A percentile compares a stretch with the other conserved stretches of the same genome.
phyloP scores from a whole-genome alignment of 331 rosid species.

The Rhamnella rubrinervis region DNA sequence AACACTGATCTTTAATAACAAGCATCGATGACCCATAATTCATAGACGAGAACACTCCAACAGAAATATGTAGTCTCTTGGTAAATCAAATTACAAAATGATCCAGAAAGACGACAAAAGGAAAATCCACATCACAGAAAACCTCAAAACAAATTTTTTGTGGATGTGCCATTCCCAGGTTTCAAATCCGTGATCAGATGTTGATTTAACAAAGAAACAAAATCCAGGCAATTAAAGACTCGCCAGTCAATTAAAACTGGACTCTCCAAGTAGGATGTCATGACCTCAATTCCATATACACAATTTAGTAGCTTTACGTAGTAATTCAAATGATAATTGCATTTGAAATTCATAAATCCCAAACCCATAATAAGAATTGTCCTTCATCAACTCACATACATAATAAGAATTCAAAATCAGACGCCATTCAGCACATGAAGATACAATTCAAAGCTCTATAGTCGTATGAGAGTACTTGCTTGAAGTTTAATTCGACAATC shows the following conservation, averaged over 20 bases:
- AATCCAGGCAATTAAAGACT: background rate
- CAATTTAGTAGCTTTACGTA: background rate
- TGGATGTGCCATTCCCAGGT: conserved; percentile 5
- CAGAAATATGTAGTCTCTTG: conserved; percentile 1
- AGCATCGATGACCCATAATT: conserved; percentile 1
- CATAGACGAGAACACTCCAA: background rate
- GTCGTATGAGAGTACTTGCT: conserved; percentile 6
- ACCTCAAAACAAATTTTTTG: conserved; percentile 1
- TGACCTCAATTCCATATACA: conserved; percentile 18
- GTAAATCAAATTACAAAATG: background rate
- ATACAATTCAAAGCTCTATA: conserved; percentile 15
- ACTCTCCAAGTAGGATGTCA: conserved; percentile 17
- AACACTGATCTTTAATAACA: conserved; percentile 8
- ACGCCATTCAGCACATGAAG: conserved; percentile 10
- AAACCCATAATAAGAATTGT: conserved; percentile 15
- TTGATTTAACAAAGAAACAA: background rate
- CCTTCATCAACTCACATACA: conserved; percentile 18
- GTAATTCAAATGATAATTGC: conserved; percentile 8
- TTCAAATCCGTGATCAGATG: conserved; percentile 19
- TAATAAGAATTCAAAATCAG: conserved; percentile 25
- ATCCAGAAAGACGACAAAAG: background rate
- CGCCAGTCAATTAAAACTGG: conserved; percentile 13
- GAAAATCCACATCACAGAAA: conserved; percentile 15
- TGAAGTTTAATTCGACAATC: conserved; percentile 10
- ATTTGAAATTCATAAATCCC: conserved; percentile 12